phyloP scores from a whole-genome alignment of 345 rosid species.

The Populus davidiana region DNA sequence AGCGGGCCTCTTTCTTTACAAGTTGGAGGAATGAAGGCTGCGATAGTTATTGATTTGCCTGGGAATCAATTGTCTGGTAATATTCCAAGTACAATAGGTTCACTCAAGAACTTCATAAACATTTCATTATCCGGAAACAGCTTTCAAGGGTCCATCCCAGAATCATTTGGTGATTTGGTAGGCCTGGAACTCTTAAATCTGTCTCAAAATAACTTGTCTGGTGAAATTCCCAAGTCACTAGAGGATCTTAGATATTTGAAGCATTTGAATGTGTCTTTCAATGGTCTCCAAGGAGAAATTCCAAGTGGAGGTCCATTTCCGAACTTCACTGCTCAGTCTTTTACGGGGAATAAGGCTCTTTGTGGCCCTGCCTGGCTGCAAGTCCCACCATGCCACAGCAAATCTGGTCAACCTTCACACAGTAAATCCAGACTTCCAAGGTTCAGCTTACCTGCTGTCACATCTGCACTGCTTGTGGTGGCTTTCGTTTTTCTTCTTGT shows the following conservation, averaged over 20 bases:
- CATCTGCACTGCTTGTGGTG: not conserved
- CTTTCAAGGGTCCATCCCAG: slow-evolving; percentile 21
- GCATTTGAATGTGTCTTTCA: slow-evolving; percentile 21
- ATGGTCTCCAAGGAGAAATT: slow-evolving; percentile 21
- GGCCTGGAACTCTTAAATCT: slow-evolving; percentile 23
- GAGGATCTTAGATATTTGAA: slow-evolving; percentile 11
- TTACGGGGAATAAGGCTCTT: slow-evolving; percentile 10
- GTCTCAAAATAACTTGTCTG: slow-evolving; percentile 21
- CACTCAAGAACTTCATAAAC: not conserved
- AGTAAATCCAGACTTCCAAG: not conserved
- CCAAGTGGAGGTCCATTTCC: slow-evolving; percentile 18
- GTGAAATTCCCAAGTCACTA: slow-evolving; percentile 24
- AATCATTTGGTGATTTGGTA: slow-evolving; percentile 13
- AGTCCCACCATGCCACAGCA: slow-evolving; percentile 13
- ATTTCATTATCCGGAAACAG: slow-evolving; percentile 13
- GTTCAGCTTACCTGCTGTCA: not conserved
- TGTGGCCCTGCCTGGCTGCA: slow-evolving; percentile 7
- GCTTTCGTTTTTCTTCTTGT: not conserved
- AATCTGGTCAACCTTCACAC: not conserved
- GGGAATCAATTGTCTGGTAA: not conserved
- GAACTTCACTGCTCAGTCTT: slow-evolving; percentile 19
- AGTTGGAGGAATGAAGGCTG: not conserved
- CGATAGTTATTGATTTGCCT: not conserved
- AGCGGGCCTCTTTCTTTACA: not conserved
- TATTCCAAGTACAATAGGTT: not conserved